A percentile compares a stretch with the other conserved stretches of the same genome.
phyloP scores from a whole-genome alignment of 2,329 filamentous ascomycete species.

The Colletotrichum salicis region DNA sequence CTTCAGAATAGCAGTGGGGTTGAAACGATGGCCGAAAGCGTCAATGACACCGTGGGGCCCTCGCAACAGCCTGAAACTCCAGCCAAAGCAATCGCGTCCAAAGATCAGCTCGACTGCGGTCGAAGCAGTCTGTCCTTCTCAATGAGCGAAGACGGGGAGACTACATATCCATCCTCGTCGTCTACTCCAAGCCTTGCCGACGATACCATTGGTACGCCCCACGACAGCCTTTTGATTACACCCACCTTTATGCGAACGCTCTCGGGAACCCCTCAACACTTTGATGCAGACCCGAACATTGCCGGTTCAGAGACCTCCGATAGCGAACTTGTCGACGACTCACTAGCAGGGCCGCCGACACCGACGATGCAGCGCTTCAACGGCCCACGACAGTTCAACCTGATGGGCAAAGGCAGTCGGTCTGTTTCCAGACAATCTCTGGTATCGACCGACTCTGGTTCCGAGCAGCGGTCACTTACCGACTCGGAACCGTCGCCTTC shows the following conservation, averaged over 20 bases:
- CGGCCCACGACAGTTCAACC: constrained; percentile 29
- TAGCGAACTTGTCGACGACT: constrained; percentile 30
- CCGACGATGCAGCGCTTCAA: constrained; percentile 33
- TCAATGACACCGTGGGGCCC: constrained; percentile 20
- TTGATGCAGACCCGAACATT: constrained; percentile 30
- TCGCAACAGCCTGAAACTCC: constrained; percentile 32
- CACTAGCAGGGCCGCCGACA: constrained; percentile 13
- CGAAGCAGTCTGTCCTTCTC: constrained; percentile 22
- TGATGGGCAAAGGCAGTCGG: constrained; percentile 23
- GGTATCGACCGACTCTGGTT: constrained; percentile 17
- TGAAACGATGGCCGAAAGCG: constrained; percentile 22
- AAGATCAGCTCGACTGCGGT: constrained; percentile 5
- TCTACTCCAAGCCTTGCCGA: constrained; percentile 39
- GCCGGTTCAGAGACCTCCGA: constrained; percentile 30
- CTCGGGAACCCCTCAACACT: constrained; percentile 24
- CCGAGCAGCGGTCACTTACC: constrained; percentile 18
- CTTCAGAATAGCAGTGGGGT: constrained; percentile 22
- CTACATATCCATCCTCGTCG: constrained; percentile 35
- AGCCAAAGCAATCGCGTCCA: constrained; percentile 18
- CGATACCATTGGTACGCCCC: constrained; percentile 36
- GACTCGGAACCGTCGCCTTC: constrained; percentile 1
- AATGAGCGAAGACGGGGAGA: constrained; percentile 32
- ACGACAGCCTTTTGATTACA: constrained; percentile 38
- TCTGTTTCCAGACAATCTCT: constrained; percentile 33
- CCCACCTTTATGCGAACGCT: constrained; percentile 35